These are phyloP conservation scores for Lavandula angustifolia DNA, from an alignment of 257 asterid genomes.

Conservation along the genomic window DNA sequence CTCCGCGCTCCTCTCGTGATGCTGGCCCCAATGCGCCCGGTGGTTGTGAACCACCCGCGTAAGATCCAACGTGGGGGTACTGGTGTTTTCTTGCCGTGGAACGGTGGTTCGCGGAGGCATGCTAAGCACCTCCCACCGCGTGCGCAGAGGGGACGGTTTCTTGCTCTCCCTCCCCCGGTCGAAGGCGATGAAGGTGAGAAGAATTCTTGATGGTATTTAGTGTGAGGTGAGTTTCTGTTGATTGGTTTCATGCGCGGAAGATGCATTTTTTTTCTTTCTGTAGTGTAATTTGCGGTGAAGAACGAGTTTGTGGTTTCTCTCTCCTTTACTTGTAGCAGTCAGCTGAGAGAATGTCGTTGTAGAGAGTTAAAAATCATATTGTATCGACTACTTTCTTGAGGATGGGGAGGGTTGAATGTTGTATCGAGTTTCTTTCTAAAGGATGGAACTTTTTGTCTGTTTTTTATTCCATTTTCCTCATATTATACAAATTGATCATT, in stretches of 20 bases:
- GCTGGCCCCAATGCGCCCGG: constrained; percentile 68
- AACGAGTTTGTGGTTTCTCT: constrained; percentile 25
- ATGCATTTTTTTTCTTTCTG: constrained; percentile 26
- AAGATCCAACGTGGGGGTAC: constrained; percentile 76
- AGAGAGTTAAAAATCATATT: constrained; percentile 29
- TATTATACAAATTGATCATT: too few relatives aligned
- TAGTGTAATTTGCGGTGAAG: constrained; percentile 40
- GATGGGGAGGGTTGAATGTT: constrained; percentile 30
- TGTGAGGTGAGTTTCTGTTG: constrained; percentile 31
- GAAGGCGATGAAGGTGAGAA: constrained; percentile 42
- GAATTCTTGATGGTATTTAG: constrained; percentile 25
- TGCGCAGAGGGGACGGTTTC: constrained; percentile 72
- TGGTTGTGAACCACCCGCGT: constrained; percentile 49
- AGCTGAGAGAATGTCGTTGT: constrained; percentile 33
- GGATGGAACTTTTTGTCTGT: constrained; percentile 23
- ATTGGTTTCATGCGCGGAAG: constrained; percentile 24
- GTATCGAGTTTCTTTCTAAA: constrained; percentile 34
- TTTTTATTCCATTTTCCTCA: too few relatives aligned
- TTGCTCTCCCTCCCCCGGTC: constrained; percentile 59
- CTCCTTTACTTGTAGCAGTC: constrained; percentile 22
- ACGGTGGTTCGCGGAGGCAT: constrained; percentile 60
- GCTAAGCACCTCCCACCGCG: constrained; percentile 88
- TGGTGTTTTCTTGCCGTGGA: constrained; percentile 92
- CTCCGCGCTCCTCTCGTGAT: constrained; percentile 68
- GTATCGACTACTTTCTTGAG: too few relatives aligned